Base-by-base conservation (phyloP, 1,284 basidiomycete genomes). In the Phellopilus nigrolimitatus region DNA sequence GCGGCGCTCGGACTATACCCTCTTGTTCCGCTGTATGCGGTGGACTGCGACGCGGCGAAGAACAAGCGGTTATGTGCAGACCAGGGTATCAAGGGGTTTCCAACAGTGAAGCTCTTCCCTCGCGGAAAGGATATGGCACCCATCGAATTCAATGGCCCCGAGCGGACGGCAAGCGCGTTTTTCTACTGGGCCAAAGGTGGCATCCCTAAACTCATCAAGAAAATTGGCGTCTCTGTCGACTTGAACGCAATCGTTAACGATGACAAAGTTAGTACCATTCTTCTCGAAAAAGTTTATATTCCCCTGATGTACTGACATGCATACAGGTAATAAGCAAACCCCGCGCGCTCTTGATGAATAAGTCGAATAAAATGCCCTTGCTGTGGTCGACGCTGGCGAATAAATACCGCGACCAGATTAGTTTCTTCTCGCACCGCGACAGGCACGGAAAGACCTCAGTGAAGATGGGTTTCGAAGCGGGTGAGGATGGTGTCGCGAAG, bases 51-150 rank as follows among this genome's bases (percentile, higher is more conserved):
- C 61, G 84, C 78, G n/a, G 77, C 82, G 21, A 71, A 73, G 61
- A 95, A 97, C 69, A 91, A 88, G 66, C 74, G 71, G 5, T 68
- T 95, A 7, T 97, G 94, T 63, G 80, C 80, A 0, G 81, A 91
- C 56, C 88, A 91, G 72, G 80, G 82, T n/a, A 79, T 97, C 17
- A 76, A 93, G 68, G 94, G 95, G 1, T 97, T 95, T 76, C 94
- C 95, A 1, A 97, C 94, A 3, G 74, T 95, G 66, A 97, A 88
- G 80, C 70, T 90, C 4, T 95, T 86, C 70, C 89, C 91, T 10
- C 75, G 82, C 38, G 91, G 89, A 9, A 72, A 69, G 17, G 74
- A 82, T 54, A 66, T 82, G 1, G 70, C 80, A 2, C 77, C 90
- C 0, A 77, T 87, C 57, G 73, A 78, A 47, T 97, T 89, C 64